Conservation (phyloP, 208 protist genomes). For the Leishmania turanica region DNA sequence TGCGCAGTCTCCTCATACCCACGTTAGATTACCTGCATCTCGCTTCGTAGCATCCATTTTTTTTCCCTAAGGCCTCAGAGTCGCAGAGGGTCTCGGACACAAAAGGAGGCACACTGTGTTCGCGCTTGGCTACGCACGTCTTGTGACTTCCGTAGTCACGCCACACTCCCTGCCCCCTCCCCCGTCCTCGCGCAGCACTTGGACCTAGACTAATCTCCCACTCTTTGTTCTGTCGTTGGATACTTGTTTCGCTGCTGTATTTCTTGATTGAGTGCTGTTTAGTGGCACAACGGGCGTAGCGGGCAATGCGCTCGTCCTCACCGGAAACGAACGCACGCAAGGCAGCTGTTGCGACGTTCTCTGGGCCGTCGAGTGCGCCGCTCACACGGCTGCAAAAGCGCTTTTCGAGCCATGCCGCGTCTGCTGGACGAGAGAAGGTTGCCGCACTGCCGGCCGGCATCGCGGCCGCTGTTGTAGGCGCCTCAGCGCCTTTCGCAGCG, state of each 20-base stretch:
- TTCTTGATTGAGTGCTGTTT: background rate
- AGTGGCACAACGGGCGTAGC: background rate
- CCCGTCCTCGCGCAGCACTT: background rate
- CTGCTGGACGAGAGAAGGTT: background rate
- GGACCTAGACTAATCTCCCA: background rate
- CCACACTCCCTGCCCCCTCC: background rate
- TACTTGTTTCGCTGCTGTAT: background rate
- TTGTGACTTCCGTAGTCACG: background rate
- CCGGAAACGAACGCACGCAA: background rate
- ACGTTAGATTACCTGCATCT: background rate
- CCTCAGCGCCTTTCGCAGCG: constrained; percentile 1
- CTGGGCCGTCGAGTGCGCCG: background rate
- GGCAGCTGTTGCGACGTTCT: background rate
- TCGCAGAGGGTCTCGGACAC: background rate
- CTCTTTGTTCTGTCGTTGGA: background rate
- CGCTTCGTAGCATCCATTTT: background rate
- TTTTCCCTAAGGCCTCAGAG: background rate
- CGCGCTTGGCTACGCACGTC: background rate
- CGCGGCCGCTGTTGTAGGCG: background rate
- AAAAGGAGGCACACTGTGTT: background rate
- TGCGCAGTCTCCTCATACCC: background rate
- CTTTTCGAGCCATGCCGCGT: background rate
- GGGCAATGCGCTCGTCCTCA: background rate
- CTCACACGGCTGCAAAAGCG: background rate
- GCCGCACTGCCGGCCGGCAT: background rate